Evolutionary conservation across 1,284 basidiomycete species (phyloP).

Genomic region (Rhodotorula sp.): DNA sequence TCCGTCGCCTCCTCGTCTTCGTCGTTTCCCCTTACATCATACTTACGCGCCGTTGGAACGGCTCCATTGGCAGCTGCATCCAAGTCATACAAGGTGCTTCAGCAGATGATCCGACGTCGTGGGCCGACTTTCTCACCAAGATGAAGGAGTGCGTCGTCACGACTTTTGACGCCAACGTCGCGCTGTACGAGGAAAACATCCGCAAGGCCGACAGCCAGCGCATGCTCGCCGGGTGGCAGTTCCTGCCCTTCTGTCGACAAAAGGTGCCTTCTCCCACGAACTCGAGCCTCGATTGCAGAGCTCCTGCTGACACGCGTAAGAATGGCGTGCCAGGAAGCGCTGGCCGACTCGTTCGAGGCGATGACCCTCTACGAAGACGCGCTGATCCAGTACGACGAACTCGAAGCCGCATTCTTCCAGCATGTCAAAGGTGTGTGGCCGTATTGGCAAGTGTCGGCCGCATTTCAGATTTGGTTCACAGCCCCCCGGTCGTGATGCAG

Average conservation of each 20-base stretch:
- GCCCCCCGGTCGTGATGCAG: slow-evolving; percentile 49
- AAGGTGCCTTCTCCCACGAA: slow-evolving; percentile 62
- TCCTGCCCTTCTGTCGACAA: slow-evolving; percentile 89
- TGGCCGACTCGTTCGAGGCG: slow-evolving; percentile 87
- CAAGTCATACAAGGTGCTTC: slow-evolving; percentile 58
- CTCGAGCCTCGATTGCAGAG: background rate
- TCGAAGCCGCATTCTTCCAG: slow-evolving; percentile 80
- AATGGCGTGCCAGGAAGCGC: slow-evolving; percentile 67
- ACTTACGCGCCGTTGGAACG: background rate
- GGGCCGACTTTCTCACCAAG: slow-evolving; percentile 84
- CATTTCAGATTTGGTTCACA: background rate
- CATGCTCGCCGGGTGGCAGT: slow-evolving; percentile 91
- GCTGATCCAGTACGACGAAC: slow-evolving; percentile 81
- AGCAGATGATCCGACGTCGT: slow-evolving; percentile 70
- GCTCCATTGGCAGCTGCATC: slow-evolving; percentile 67
- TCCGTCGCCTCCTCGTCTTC: slow-evolving; percentile 48
- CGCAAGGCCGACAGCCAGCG: slow-evolving; percentile 79
- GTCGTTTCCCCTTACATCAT: background rate
- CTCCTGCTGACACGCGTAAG: too few species aligned
- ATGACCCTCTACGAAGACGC: slow-evolving; percentile 88
- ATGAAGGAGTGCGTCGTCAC: slow-evolving; percentile 81
- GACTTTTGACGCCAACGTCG: slow-evolving; percentile 76
- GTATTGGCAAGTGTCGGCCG: background rate
- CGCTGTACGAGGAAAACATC: slow-evolving; percentile 80
- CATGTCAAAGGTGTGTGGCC: slow-evolving; percentile 47